Base-by-base conservation (phyloP, 1,284 basidiomycete genomes). In the Cryptococcus amylolentus region DNA sequence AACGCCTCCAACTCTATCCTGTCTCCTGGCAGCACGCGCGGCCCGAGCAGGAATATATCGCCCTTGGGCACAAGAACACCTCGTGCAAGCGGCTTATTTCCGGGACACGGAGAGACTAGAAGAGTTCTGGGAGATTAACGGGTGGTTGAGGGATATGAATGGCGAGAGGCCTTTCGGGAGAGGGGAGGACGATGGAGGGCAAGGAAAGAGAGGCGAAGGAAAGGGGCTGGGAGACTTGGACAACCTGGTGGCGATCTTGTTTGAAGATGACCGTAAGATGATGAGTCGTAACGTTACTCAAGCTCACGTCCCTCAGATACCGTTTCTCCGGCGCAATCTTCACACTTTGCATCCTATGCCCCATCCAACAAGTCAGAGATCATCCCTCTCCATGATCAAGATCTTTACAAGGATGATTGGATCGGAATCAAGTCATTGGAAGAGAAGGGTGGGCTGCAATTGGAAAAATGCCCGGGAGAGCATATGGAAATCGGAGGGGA, bases 41-140 rank as follows among this genome's bases (percentile, higher is more conserved):
- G 84, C 85, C 9, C 84, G 84, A 55, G 78, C 81, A 9, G 89
- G 88, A 1, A 86, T 93, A 28, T 98, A 98, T 74, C 84, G 83
- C 16, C 64, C 82, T 12, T 95, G 87, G 85, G 90, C 88, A 0
- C 93, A 96, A 73, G 71, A 80, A 20, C 87, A 94, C 71, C 73
- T 95, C 55, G 76, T 96, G 42, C 88, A 90, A 81, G 95, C 95
- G 1, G 92, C 97, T 70, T 98, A 98, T 78, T 98, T 84, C 76
- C 86, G 95, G 41, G 93, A 98, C 76, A 87, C 89, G 5, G 78
- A 78, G n/a, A 84, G 86, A 26, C 79, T 93, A 47, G 81, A 83
- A 6, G 76, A 80, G 9, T 98, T 97, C 71, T 80, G 89, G 38
- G 69, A 78, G 4, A 75, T 82, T 6, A 93, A 90, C 75, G 68